Conservation (phyloP, 164 flowering plant genomes). For the Sextonia rubra region DNA sequence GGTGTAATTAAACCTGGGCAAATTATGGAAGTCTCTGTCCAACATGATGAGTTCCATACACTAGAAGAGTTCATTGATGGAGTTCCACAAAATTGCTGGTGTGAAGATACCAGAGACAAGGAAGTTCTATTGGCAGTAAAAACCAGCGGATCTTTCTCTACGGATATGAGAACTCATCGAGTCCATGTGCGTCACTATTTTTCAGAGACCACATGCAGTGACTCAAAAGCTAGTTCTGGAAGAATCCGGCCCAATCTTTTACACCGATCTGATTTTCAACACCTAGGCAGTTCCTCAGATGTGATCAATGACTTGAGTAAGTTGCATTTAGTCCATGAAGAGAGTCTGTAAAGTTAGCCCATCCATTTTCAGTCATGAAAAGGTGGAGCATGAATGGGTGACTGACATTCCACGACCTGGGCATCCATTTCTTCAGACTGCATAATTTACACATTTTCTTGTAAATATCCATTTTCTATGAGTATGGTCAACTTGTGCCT, state of each 20-base stretch:
- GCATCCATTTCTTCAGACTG: background rate
- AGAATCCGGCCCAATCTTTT: conserved; percentile 35
- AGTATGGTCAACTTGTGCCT: conserved; percentile 4
- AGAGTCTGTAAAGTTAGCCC: background rate
- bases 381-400: background rate
- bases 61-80: conserved; percentile 74
- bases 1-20: conserved; percentile 73
- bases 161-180: conserved; percentile 41
- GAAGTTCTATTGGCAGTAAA: conserved; percentile 52
- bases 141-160: conserved; percentile 47
- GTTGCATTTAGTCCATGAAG: conserved; percentile 38
- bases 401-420: background rate
- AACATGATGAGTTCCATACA: conserved; percentile 60
- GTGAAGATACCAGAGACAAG: conserved; percentile 85
- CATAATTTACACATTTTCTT: background rate
- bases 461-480: conserved; percentile 17
- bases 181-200: conserved; percentile 55
- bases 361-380: background rate
- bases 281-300: conserved; percentile 41
- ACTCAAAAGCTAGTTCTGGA: conserved; percentile 30
- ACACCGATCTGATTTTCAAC: conserved; percentile 52
- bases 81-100: conserved; percentile 81
- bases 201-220: conserved; percentile 32
- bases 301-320: conserved; percentile 43
- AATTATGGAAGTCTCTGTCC: conserved; percentile 59